Base-by-base conservation (phyloP, 257 asterid genomes). In the Ehretia macrophylla region DNA sequence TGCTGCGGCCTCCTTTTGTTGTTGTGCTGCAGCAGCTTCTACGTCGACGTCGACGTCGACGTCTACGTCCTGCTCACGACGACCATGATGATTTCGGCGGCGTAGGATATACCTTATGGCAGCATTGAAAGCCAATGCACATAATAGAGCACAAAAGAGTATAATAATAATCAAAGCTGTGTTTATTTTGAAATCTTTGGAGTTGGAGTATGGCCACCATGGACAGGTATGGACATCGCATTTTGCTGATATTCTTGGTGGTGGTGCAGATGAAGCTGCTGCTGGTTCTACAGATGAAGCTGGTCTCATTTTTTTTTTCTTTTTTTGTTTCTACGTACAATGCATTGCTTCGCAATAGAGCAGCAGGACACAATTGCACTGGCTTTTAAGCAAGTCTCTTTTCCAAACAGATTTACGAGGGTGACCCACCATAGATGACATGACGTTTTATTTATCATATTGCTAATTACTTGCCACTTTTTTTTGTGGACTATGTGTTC, bases 181-280 rank as follows among this genome's bases (percentile, higher is more conserved):
- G 51, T 59, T 59, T 51, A 51, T 40, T 14, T 59, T 42, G 53
- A 42, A 59, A 59, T 59, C 54, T 20, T n/a, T 19, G 53, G 51
- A 19, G 42, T 37, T 59, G 17, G 63, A 42, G 63, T 59, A 59
- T 23, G 63, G 63, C 63, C 62, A 56, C 62, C 62, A 56, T 4
- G 62, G 62, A 45, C 62, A 56, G 14, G 17, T 12, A n/a, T 9
- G 10, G 50, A 18, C 17, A 13, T 5, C 18, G n/a, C 50, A 45
- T 45, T 45, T 45, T 45, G 14, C 18, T n/a, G 50, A 18, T 45
- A 8, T n/a, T 4, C 17, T 8, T 45, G 50, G 50, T 12, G 50
- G 50, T 45, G 50, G 50, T 8, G 50, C 50, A 9, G 50, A 11
- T n/a, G n/a, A n/a, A n/a, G n/a, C n/a, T n/a, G n/a, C n/a, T n/a